Evolutionary conservation across 192 early-diverging fungal species (phyloP).

Genomic region (Linnemannia elongata): DNA sequence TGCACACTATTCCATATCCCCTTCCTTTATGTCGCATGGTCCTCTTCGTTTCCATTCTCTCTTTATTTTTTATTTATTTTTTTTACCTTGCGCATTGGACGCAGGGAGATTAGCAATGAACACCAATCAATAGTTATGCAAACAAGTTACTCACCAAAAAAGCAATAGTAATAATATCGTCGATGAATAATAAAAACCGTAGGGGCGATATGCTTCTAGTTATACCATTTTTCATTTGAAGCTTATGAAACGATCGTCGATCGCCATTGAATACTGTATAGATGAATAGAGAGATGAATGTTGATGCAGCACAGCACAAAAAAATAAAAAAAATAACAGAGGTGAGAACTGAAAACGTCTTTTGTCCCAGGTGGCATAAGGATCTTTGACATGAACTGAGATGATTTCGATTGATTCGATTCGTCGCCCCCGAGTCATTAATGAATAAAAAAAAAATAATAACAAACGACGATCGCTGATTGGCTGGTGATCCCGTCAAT

Average conservation of each 20-base stretch:
- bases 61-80: background rate
- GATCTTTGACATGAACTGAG: too few relatives aligned
- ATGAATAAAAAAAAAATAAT: background rate
- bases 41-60: background rate
- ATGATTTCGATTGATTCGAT: background rate
- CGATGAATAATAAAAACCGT: background rate
- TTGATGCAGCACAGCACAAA: too few relatives aligned
- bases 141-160: background rate
- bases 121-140: background rate
- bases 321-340: too few relatives aligned
- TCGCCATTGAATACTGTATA: too few relatives aligned
- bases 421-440: background rate
- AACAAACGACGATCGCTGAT: background rate
- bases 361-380: too few relatives aligned
- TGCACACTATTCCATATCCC: background rate
- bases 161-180: background rate
- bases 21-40: background rate
- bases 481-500: conserved; percentile 10
- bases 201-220: background rate
- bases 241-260: too few relatives aligned
- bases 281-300: too few relatives aligned
- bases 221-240: too few relatives aligned
- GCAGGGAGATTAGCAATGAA: background rate
- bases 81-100: background rate
- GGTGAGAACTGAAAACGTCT: too few relatives aligned